Evolutionary conservation across 106 monocot species (phyloP).

Genomic region (Allium sativum): DNA sequence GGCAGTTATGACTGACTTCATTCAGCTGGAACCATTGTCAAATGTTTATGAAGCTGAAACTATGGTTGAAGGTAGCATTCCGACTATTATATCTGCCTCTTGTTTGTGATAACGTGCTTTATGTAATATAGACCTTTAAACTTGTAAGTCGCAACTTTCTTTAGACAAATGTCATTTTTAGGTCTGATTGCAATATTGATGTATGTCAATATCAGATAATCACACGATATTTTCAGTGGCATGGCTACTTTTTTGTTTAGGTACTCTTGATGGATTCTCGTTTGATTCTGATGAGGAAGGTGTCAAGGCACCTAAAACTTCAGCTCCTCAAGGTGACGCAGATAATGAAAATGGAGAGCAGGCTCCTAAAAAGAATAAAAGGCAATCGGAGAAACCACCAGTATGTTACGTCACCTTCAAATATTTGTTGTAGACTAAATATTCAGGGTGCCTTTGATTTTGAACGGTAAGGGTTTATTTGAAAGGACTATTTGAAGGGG

Average conservation of each 20-base stretch:
- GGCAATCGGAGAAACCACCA: conserved; percentile 29
- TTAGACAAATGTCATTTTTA: too few species aligned
- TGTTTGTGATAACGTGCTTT: not conserved
- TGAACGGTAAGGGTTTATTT: too few species aligned
- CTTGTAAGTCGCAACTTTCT: not conserved
- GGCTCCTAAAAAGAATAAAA: conserved; percentile 24
- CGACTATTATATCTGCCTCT: not conserved
- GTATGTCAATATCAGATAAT: not conserved
- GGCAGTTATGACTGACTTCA: conserved; percentile 89
- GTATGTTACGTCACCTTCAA: too few species aligned
- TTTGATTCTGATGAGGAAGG: conserved; percentile 83
- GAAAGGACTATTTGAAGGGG: too few species aligned
- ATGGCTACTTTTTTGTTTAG: conserved; percentile 17
- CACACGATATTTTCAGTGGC: not conserved
- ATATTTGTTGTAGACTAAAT: too few species aligned
- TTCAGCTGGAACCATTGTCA: conserved; percentile 71
- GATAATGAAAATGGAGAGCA: conserved; percentile 56
- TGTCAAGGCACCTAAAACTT: conserved; percentile 32
- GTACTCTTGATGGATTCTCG: conserved; percentile 83
- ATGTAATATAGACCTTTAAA: not conserved
- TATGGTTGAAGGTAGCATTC: conserved; percentile 77
- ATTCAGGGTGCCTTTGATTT: too few species aligned
- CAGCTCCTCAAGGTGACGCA: conserved; percentile 30
- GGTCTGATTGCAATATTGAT: too few species aligned
- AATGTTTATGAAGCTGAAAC: conserved; percentile 96